Base-by-base conservation (phyloP, 441 rosid genomes). In the Adansonia madagascariensis region DNA sequence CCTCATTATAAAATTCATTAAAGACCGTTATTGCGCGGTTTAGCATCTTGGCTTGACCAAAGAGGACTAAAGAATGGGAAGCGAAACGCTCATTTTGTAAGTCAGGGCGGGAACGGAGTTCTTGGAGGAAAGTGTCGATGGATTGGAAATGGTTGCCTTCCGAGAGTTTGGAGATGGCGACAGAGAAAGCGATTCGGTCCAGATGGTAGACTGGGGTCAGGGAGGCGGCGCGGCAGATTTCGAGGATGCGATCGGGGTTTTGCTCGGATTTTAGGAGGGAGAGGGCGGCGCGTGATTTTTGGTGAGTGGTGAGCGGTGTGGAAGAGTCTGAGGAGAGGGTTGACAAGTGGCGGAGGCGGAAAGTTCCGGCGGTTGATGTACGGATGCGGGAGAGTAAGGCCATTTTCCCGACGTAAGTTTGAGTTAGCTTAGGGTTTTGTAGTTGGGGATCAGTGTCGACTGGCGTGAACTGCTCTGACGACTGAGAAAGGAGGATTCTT, bases 41-140 rank as follows among this genome's bases (percentile, higher is more conserved):
- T 49, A 89, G 74, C 99, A 94, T 94, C 55, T 84, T 81, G 14
- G 97, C 98, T 73, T 90, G 92, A 20, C 91, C 98, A 76, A 85
- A 95, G 2, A 95, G 88, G 65, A 93, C 79, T 68, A 92, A 88
- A 3, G 91, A 88, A 76, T 89, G 97, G 60, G 85, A 62, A 7
- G 85, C 83, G 81, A 89, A 91, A 10, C 90, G 88, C 57, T 92
- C 95, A 27, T 85, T 75, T 44, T 75, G 79, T 75, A 88, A 83
- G 77, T 95, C 98, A 0, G 91, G 85, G 43, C 94, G 89, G 53
- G 52, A 46, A 43, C 84, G 81, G 77, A 90, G 87, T 39, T 88
- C 96, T 8, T 90, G 89, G 78, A 95, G 91, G 68, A 85, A 90
- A 15, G 75, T 43, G 12, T 88, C 72, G 20, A 92, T 82, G 56